Evolutionary conservation across 2,329 filamentous ascomycete genomes (phyloP), one percentile per base, ranked within the genome.

Genomic region (Beauveria medogensis): DNA sequence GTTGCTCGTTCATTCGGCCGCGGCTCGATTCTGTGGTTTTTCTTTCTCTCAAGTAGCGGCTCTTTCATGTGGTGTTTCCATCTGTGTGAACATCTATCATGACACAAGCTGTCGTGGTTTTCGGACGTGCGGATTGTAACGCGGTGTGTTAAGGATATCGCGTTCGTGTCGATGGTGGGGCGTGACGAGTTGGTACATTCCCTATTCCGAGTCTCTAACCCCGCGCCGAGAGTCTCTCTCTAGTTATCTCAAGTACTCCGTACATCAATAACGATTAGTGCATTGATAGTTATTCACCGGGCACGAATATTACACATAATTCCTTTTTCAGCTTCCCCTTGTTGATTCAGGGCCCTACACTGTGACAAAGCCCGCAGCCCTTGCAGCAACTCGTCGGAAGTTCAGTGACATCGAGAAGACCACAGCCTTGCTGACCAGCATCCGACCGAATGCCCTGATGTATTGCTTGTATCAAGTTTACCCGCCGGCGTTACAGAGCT

Each of bases 391-490:
- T 10, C 37, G 16, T 20, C 16, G 4, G n/a, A 16, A 12, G 24
- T 18, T 5, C 51, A 54, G 22, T n/a, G 18, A 40, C 53, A n/a
- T 3, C 53, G 30, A 20, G 26, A 34, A 43, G 41, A 51, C 26
- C 7, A 18, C 24, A 55, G 8, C 40, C 28, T 10, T 20, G 22
- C 43, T 30, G 18, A n/a, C 12, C 20, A 37, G 48, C 57, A 26
- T 54, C 52, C 22, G 51, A 46, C 8, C 37, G 16, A 51, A 3
- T n/a, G 41, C 40, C 22, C 43, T 44, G 50, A 16, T 44, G 20
- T 41, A 43, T 53, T 44, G 59, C n/a, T n/a, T 53, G 48, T 60
- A 37, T 34, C 57, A 57, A 56, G 55, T 40, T 48, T 40, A 44
- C 28, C 44, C 30, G 30, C 30, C 14, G 16, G 55, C 43, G 55